Evolutionary conservation across 441 rosid species (phyloP).

Genomic region (Biscutella laevigata): DNA sequence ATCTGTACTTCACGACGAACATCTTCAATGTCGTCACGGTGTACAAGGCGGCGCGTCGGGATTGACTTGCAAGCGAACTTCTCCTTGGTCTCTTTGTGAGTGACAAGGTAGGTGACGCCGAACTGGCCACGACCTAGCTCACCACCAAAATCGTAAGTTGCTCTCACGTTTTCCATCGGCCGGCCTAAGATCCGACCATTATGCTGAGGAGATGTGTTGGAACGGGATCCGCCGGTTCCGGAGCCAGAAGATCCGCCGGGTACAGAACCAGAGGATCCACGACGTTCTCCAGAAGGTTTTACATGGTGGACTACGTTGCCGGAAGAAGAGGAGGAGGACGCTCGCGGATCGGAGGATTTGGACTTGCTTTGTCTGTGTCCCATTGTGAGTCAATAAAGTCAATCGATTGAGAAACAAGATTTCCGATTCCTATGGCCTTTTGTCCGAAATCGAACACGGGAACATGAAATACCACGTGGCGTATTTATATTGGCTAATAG

Average conservation of each 20-base stretch:
- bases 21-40: conserved; percentile 57
- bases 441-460: conserved; percentile 15
- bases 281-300: conserved; percentile 11
- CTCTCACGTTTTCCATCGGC: conserved; percentile 52
- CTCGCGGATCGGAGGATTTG: conserved; percentile 24
- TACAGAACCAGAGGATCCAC: conserved; percentile 13
- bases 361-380: conserved; percentile 30
- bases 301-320: conserved; percentile 16
- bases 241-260: not conserved
- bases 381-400: conserved; percentile 28
- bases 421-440: not conserved
- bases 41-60: conserved; percentile 51
- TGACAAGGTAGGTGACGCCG: conserved; percentile 55
- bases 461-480: conserved; percentile 2
- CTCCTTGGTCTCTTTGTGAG: conserved; percentile 48
- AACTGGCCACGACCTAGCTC: conserved; percentile 78
- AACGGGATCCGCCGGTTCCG: conserved; percentile 12
- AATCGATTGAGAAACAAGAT: conserved; percentile 15
- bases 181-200: conserved; percentile 58
- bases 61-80: conserved; percentile 64
- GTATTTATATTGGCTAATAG: not conserved
- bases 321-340: conserved; percentile 16
- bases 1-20: conserved; percentile 75
- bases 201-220: conserved; percentile 16
- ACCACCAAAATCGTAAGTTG: conserved; percentile 45